A percentile compares a stretch with the other conserved stretches of the same genome.
Evolutionary conservation across 2,329 filamentous ascomycete genomes (phyloP).

Genomic region (Ceratocystis ficicola): DNA sequence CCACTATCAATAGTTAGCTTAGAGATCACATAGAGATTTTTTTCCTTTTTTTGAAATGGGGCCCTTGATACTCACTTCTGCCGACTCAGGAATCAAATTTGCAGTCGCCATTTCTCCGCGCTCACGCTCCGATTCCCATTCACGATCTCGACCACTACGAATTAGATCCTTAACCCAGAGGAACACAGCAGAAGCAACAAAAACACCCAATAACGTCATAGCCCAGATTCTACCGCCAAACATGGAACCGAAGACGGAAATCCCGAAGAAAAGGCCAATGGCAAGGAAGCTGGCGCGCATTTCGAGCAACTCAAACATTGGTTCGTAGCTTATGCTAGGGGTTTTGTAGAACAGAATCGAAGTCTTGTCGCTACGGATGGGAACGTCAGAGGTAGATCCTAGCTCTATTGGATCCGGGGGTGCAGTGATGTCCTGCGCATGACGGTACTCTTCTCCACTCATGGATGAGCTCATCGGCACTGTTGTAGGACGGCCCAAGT

Average conservation of each 20-base stretch:
- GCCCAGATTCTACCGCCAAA: constrained; percentile 70
- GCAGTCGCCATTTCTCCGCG: constrained; percentile 74
- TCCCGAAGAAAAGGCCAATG: constrained; percentile 55
- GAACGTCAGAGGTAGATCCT: constrained; percentile 81
- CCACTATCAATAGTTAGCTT: constrained; percentile 40
- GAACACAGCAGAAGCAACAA: constrained; percentile 65
- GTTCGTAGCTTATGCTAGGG: constrained; percentile 76
- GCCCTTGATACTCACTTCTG: constrained; percentile 38
- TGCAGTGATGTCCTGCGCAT: constrained; percentile 78
- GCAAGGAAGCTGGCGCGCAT: constrained; percentile 60
- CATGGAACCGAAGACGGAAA: constrained; percentile 64
- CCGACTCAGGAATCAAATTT: constrained; percentile 84
- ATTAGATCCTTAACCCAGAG: constrained; percentile 85
- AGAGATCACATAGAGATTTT: background rate
- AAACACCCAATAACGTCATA: constrained; percentile 59
- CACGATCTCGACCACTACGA: constrained; percentile 64
- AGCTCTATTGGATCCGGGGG: constrained; percentile 76
- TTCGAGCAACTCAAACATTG: constrained; percentile 70
- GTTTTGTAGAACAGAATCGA: constrained; percentile 94
- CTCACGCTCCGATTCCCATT: constrained; percentile 79
- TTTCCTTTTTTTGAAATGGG: background rate
- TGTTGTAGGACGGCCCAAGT: constrained; percentile 62
- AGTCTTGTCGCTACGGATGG: constrained; percentile 91
- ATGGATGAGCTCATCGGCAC: constrained; percentile 60
- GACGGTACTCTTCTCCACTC: constrained; percentile 65